These are phyloP conservation scores for Ophiocordyceps sinensis DNA, from an alignment of 2,329 filamentous ascomycete species.

Conservation along the genomic window DNA sequence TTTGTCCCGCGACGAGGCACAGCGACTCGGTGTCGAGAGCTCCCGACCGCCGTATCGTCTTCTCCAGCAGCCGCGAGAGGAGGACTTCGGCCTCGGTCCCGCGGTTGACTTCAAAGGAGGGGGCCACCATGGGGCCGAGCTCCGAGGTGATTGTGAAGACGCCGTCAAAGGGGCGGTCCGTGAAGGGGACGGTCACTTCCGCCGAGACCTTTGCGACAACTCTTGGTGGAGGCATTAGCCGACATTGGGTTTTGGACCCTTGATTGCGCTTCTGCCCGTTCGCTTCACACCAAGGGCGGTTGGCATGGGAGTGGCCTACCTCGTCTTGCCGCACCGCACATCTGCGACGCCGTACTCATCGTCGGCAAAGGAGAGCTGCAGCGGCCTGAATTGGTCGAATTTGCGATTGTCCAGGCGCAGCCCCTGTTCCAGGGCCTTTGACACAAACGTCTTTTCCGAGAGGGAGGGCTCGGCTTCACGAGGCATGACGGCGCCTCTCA, in stretches of 20 bases:
- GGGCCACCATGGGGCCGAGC: constrained; percentile 81
- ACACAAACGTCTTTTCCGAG: constrained; percentile 76
- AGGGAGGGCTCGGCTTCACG: constrained; percentile 82
- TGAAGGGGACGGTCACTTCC: constrained; percentile 71
- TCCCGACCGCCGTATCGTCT: constrained; percentile 80
- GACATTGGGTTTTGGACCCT: neutral
- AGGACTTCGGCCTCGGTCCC: constrained; percentile 74
- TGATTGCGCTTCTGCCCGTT: neutral
- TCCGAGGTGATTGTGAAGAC: constrained; percentile 88
- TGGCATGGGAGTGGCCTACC: constrained; percentile 31
- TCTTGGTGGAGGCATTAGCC: constrained; percentile 27
- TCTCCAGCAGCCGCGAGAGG: constrained; percentile 79
- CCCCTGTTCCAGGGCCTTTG: constrained; percentile 66
- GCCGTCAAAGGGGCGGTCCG: constrained; percentile 88
- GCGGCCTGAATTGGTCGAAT: constrained; percentile 63
- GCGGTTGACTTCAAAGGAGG: constrained; percentile 74
- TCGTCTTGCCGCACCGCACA: constrained; percentile 78
- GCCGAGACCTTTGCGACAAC: constrained; percentile 75
- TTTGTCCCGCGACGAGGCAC: constrained; percentile 79
- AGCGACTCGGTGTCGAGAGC: constrained; percentile 92
- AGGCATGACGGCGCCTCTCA: constrained; percentile 51
- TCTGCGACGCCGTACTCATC: constrained; percentile 75
- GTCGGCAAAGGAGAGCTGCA: constrained; percentile 72
- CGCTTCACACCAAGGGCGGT: neutral
- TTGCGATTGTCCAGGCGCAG: constrained; percentile 72